These are phyloP conservation scores for Colletotrichum neosansevieriae DNA, from an alignment of 2,329 filamentous ascomycete genomes.

Conservation along the genomic window DNA sequence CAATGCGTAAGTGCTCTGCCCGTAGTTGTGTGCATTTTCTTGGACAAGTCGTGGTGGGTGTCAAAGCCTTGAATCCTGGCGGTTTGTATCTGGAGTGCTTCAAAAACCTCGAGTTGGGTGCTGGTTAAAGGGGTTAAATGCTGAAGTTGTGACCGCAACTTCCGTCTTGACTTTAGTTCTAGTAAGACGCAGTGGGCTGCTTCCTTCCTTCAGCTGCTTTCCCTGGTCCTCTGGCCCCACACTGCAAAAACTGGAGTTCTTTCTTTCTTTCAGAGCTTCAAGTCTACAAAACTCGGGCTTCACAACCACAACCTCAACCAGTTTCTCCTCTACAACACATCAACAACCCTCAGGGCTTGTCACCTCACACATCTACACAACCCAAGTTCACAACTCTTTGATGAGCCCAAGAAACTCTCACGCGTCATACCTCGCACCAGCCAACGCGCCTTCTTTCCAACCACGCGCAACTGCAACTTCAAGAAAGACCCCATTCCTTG, in stretches of 20 bases:
- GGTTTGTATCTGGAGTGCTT: not conserved
- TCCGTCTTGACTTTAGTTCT: no score
- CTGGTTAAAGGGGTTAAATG: not conserved
- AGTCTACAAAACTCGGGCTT: not conserved
- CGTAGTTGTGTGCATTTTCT: slow-evolving; percentile 2
- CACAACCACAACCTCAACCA: slow-evolving; percentile 2
- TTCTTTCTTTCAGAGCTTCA: slow-evolving; percentile 2
- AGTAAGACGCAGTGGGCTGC: not conserved
- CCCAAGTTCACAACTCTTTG: slow-evolving; percentile 3
- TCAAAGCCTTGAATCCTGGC: not conserved
- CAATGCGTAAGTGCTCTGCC: slow-evolving; percentile 76
- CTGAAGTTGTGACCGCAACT: not conserved
- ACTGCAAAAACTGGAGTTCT: slow-evolving; percentile 3
- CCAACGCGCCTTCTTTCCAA: not conserved
- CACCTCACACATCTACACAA: not conserved
- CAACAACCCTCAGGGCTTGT: not conserved
- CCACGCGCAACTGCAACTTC: not conserved
- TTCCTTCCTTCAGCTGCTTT: slow-evolving; percentile 1
- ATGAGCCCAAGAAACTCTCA: not conserved
- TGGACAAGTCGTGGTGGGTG: slow-evolving; percentile 38
- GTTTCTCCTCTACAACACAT: not conserved
- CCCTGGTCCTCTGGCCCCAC: not conserved
- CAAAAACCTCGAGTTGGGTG: no score
- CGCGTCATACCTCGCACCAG: not conserved
- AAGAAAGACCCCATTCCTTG: no score